A percentile compares a stretch with the other conserved stretches of the same genome.
Evolutionary conservation across 78 protist species (phyloP).

Genomic region (Trichosphaerium sp.): DNA sequence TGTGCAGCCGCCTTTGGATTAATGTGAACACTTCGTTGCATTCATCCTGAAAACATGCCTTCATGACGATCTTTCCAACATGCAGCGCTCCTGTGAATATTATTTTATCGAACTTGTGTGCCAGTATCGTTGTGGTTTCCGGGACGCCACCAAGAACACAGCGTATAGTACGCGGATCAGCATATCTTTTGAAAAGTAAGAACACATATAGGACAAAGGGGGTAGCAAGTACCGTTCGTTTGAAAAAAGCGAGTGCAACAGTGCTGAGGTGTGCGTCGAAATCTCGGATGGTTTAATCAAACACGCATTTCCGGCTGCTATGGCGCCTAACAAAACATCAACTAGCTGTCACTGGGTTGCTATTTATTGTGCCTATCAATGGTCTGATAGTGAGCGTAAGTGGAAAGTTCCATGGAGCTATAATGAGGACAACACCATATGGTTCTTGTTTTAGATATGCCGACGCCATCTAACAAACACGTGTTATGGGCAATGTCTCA

Average conservation of each 20-base stretch:
- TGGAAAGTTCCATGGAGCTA: conserved; percentile 88
- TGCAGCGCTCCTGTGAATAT: conserved; percentile 53
- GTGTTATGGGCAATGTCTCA: no score
- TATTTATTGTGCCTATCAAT: no score
- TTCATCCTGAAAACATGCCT: no score
- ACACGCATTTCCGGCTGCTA: conserved; percentile 67
- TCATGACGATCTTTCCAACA: conserved; percentile 23
- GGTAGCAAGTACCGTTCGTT: conserved; percentile 10
- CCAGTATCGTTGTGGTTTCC: conserved; percentile 14
- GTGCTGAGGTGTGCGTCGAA: neutral
- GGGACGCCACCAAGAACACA: neutral
- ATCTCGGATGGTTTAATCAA: conserved; percentile 53
- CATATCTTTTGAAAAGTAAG: no score
- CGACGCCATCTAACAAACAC: no score
- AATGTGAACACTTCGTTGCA: no score
- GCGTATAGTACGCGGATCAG: no score
- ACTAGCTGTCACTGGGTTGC: no score
- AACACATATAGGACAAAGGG: no score
- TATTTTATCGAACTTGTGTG: conserved; percentile 22
- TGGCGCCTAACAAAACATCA: conserved; percentile 44
- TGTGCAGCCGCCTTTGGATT: no score
- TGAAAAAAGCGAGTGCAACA: conserved; percentile 1
- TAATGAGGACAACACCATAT: conserved; percentile 74
- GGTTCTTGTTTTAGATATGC: conserved; percentile 62
- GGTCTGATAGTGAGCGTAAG: conserved; percentile 7